Base-by-base conservation (phyloP, 2,329 filamentous ascomycete species). In the Claviceps sp. region DNA sequence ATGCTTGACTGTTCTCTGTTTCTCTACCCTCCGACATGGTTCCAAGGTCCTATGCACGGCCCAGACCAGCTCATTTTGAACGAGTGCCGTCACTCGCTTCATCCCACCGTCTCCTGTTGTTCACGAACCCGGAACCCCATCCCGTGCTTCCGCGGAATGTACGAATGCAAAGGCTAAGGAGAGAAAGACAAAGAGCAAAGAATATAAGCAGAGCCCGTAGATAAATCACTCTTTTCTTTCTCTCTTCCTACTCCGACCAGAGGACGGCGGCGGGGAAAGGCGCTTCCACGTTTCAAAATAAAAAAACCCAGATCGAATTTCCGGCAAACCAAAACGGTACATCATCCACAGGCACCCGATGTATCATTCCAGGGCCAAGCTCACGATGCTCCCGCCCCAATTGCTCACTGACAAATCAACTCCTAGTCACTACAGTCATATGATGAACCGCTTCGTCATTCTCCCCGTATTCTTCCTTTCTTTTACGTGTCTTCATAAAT, bases 31-130 rank as follows among this genome's bases (percentile, higher is more conserved):
- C 52, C 44, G 60, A 63, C 63, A 61, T 56, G 58, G 58, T 61
- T 11, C 63, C 57, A 56, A 43, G 13, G n/a, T 54, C 57, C 64
- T 64, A 63, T 62, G 67, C 65, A 62, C 64, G 61, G 61, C 61
- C 61, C 45, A 47, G 61, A 62, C 60, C 58, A 61, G 62, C 58
- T 58, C 53, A 56, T 40, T 59, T 60, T 59, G 37, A 60, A 59
- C 59, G 56, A 59, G 22, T 56, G 57, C 61, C 59, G 60, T 44
- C 11, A 14, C 43, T 26, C 26, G 16, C 58, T 52, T 5, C 48
- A 53, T 50, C 44, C 52, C 58, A 30, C 38, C 52, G 57, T 16
- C 58, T 60, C 58, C 61, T 53, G 54, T 53, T 56, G 58, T 62
- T 58, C 57, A 50, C 57, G 55, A 60, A 58, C 60, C 58, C 55